phyloP scores from a whole-genome alignment of 345 rosid species.

The Dipteronia dyeriana region DNA sequence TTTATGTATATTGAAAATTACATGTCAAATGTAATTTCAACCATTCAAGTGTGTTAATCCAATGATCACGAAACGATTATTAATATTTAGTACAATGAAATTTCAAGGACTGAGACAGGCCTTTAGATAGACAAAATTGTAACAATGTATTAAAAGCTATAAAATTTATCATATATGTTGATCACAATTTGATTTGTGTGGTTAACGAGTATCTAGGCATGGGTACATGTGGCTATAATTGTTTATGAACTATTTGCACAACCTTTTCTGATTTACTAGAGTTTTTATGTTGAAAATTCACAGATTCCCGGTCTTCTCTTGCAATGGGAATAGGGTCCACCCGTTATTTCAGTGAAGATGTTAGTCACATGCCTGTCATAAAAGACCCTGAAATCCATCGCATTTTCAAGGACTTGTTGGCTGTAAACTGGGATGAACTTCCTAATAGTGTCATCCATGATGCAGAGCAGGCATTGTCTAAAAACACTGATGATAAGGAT shows the following conservation, averaged over 20 bases:
- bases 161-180: not conserved
- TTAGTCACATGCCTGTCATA: constrained; percentile 65
- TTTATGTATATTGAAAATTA: not conserved
- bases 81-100: not conserved
- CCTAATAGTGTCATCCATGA: constrained; percentile 48
- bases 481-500: constrained; percentile 61
- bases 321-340: constrained; percentile 44
- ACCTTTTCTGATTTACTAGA: not conserved
- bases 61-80: not conserved
- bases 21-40: not conserved
- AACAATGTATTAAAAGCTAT: not conserved
- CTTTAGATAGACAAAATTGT: not conserved
- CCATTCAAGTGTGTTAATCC: not conserved
- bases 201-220: not conserved
- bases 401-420: constrained; percentile 86
- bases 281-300: constrained; percentile 4
- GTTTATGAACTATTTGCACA: not conserved
- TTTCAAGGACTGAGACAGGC: not conserved
- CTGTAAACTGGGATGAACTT: constrained; percentile 75
- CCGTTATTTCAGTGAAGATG: constrained; percentile 64
- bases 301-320: constrained; percentile 49
- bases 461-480: constrained; percentile 62
- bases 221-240: not conserved
- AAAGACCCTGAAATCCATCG: constrained; percentile 51
- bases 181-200: not conserved